Base-by-base conservation (phyloP, 2,329 filamentous ascomycete genomes). In the Mollisiaceae sp. region DNA sequence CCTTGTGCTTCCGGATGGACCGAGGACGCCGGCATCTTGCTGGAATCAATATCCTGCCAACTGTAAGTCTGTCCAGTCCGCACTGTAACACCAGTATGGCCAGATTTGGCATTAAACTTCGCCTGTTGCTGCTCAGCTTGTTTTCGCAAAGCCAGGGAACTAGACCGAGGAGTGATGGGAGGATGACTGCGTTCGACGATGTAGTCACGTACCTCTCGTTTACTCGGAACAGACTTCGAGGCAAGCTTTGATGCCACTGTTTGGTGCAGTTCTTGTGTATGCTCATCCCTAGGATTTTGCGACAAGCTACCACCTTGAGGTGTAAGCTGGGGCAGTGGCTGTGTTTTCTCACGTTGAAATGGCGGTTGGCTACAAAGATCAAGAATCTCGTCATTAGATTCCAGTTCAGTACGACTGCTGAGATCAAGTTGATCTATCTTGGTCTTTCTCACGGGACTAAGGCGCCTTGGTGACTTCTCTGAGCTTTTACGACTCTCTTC, bases 121-220 rank as follows among this genome's bases (percentile, higher is more conserved):
- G 58, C 45, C 62, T 72, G 63, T 22, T 6, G 32, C 52, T 65
- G 50, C 56, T 69, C 63, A 67, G 65, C 66, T 62, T 64, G 35
- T 58, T 68, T 60, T 62, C 67, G 69, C 55, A 74, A 59, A 9
- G 55, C 68, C 32, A 67, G 27, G 32, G 72, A 74, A 58, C 71
- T 74, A 41, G 62, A 65, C 27, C 71, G 65, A 54, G 65, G 61
- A 43, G 67, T 66, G 24, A 73, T 73, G 18, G 69, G 70, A 59
- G 67, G 67, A 57, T 62, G 60, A 6, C 50, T 64, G 38, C 63
- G 60, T 36, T 64, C 64, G 12, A 68, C 22, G 47, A 71, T 72
- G 39, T 68, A 67, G 24, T 69, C 68, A 72, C 67, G 69, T 69
- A 72, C 71, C 68, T 72, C 69, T 63, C 64, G 55, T 60, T 70